Percentiles rank a stretch among this genome's conserved stretches.
Evolutionary conservation across 2,329 filamentous ascomycete genomes (phyloP).

Genomic region (Apiospora rasikravindrae): DNA sequence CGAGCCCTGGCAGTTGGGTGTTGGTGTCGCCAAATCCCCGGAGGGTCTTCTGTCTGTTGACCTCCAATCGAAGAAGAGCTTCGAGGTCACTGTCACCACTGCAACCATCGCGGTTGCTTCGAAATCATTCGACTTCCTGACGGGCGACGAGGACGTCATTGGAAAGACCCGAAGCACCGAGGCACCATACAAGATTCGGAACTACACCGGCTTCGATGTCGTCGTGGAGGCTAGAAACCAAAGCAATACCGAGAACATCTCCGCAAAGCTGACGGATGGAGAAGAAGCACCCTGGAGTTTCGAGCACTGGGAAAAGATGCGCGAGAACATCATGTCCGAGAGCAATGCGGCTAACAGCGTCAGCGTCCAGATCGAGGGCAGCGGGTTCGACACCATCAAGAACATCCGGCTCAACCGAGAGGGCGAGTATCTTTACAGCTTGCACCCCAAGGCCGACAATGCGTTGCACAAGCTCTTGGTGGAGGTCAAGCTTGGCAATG

Average conservation of each 20-base stretch:
- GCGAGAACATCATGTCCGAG: slow-evolving; percentile 88
- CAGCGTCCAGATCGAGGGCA: slow-evolving; percentile 84
- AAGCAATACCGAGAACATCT: slow-evolving; percentile 70
- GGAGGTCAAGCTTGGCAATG: slow-evolving; percentile 85
- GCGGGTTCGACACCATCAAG: slow-evolving; percentile 88
- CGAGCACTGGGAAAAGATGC: slow-evolving; percentile 94
- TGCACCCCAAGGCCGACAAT: slow-evolving; percentile 85
- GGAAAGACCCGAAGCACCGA: slow-evolving; percentile 92
- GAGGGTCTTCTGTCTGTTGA: slow-evolving; percentile 81
- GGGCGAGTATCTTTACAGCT: slow-evolving; percentile 87
- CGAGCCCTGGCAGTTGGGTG: slow-evolving; percentile 94
- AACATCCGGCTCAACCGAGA: slow-evolving; percentile 92
- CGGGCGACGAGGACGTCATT: slow-evolving; percentile 86
- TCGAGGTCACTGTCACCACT: slow-evolving; percentile 92
- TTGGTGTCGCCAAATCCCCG: slow-evolving; percentile 82
- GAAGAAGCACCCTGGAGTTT: slow-evolving; percentile 95
- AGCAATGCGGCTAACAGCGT: slow-evolving; percentile 76
- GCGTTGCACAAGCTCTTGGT: slow-evolving; percentile 89
- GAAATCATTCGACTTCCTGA: slow-evolving; percentile 90
- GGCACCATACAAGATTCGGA: slow-evolving; percentile 90
- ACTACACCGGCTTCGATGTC: slow-evolving; percentile 93
- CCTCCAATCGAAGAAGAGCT: slow-evolving; percentile 83
- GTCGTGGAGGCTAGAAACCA: slow-evolving; percentile 79
- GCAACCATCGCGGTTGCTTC: slow-evolving; percentile 92
- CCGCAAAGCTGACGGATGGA: slow-evolving; percentile 82